A percentile compares a stretch with the other conserved stretches of the same genome.
Conservation (phyloP, 352 stramenopile species). For the Phytophthora uliginosa region DNA sequence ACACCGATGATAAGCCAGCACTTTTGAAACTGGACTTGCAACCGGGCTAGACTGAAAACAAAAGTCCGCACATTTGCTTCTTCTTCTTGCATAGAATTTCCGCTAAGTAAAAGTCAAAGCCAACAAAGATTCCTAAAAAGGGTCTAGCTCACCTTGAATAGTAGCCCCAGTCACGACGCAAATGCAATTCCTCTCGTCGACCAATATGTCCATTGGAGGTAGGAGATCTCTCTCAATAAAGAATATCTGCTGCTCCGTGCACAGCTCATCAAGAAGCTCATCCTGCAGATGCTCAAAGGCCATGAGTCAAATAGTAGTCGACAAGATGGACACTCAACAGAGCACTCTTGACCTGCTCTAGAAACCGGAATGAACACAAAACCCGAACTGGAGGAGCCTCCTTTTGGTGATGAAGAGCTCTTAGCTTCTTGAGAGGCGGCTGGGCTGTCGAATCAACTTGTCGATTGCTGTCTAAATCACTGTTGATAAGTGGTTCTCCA, state of each 20-base stretch:
- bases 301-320: constrained; percentile 2
- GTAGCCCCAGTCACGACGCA: constrained; percentile 44
- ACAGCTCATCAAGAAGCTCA: constrained; percentile 70
- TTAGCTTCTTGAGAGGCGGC: constrained; percentile 35
- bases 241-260: constrained; percentile 57
- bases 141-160: constrained; percentile 49
- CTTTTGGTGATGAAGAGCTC: constrained; percentile 20
- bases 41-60: constrained; percentile 66
- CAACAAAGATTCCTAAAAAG: not conserved
- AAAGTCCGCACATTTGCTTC: constrained; percentile 55
- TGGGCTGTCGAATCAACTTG: constrained; percentile 16
- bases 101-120: not conserved
- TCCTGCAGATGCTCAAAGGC: constrained; percentile 44
- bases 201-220: constrained; percentile 61
- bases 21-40: constrained; percentile 68
- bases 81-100: constrained; percentile 29
- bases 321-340: not conserved
- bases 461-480: not conserved
- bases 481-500: not conserved
- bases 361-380: constrained; percentile 51
- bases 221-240: constrained; percentile 74
- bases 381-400: constrained; percentile 44
- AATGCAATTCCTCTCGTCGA: constrained; percentile 77
- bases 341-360: constrained; percentile 41
- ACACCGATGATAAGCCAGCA: constrained; percentile 78